Evolutionary conservation across 163 green algal species (phyloP).

Genomic region (Coccomyxa subellipsoidea): DNA sequence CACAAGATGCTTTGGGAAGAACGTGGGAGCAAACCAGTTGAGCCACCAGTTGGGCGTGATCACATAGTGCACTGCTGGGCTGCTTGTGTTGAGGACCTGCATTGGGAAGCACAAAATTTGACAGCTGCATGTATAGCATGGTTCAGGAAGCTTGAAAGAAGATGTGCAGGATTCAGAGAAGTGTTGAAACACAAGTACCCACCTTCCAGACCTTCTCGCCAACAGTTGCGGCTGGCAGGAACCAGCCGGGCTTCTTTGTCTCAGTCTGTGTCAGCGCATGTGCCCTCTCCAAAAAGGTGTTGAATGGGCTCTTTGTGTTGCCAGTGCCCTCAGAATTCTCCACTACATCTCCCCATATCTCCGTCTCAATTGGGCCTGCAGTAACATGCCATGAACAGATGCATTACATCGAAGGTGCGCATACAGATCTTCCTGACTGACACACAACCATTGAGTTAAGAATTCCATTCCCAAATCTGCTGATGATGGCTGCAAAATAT

Average conservation of each 20-base stretch:
- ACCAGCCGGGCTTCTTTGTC: not conserved
- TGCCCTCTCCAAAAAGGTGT: not conserved
- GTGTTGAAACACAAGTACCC: no score
- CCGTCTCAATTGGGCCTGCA: constrained; percentile 2
- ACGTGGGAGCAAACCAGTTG: constrained; percentile 7
- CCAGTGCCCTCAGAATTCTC: not conserved
- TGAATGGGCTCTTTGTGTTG: not conserved
- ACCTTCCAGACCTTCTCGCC: constrained; percentile 8
- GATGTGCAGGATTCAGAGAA: not conserved
- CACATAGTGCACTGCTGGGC: not conserved
- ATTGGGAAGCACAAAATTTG: no score
- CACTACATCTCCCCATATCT: not conserved
- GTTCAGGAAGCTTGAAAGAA: no score
- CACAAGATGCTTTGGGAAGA: not conserved
- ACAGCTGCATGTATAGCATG: no score
- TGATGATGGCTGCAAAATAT: no score
- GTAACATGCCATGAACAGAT: not conserved
- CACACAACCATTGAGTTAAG: no score
- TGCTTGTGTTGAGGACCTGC: constrained; percentile 1
- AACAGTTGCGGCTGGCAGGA: not conserved
- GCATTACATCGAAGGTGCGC: no score
- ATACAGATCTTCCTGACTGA: no score
- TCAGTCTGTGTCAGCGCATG: not conserved
- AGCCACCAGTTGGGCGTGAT: constrained; percentile 7
- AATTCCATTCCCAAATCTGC: no score